Base-by-base conservation (phyloP, 108 stramenopile species). In the Nitzschia palea region DNA sequence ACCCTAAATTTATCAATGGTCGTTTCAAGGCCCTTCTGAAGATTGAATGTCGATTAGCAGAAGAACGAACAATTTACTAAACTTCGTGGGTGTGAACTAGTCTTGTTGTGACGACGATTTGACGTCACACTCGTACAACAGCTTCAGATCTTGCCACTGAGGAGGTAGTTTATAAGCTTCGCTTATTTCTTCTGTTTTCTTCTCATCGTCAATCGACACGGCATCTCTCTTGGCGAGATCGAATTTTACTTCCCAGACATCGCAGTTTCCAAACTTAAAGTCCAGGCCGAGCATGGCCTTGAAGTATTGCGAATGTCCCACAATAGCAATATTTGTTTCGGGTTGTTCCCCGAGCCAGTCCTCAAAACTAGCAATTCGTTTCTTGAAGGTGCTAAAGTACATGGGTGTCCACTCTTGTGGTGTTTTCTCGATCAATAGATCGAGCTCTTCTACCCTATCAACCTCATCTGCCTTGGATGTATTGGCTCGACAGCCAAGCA, bases 291-390 rank as follows among this genome's bases (percentile, higher is more conserved):
- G 74, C 83, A 90, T 81, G 10, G 65, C 40, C 60, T 82, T 83
- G 72, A 90, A 90, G 60, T 77, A 87, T 44, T 85, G 83, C 3
- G 79, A 80, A 58, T 90, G 89, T 26, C 89, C 89, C 0, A 90
- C 89, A 44, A 86, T 55, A 1, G 76, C 81, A 55, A 90, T 73
- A 5, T 32, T 62, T 14, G 50, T 36, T 63, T 85, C 84, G 0
- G 75, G 62, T 58, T 86, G 89, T 10, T 68, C 65, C 1, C 31
- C 65, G 12, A 90, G 48, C 71, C 80, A 81, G 27, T 51, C 30
- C 34, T 86, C 71, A 25, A 86, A 83, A n/a, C 58, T 27, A 0
- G 51, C 45, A 25, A 90, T 76, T 14, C 89, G 65, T 25, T 66
- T 56, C 36, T 62, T 57, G 45, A 87, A 77, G 14, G 66, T 28